These are phyloP conservation scores for Rasamsonia emersonii DNA, from an alignment of 2,329 filamentous ascomycete species.

Conservation along the genomic window DNA sequence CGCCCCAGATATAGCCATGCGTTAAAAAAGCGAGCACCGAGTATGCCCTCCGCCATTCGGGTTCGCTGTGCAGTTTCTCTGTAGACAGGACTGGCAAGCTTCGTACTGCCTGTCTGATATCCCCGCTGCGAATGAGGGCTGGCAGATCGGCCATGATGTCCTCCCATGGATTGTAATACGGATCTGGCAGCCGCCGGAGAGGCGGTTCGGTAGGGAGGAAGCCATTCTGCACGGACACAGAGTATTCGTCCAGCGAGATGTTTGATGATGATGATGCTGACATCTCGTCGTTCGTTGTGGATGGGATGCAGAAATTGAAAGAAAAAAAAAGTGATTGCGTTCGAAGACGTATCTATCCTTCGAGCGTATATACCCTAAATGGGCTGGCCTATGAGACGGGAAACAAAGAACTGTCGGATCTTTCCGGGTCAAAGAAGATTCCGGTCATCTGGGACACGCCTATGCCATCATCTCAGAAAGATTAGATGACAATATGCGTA, in stretches of 20 bases:
- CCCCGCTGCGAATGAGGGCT: constrained; percentile 54
- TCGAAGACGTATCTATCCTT: too few species aligned
- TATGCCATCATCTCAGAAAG: too few species aligned
- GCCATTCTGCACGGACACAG: constrained; percentile 52
- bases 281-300: neutral
- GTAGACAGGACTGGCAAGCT: constrained; percentile 71
- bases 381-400: too few species aligned
- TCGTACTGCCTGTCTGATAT: constrained; percentile 66
- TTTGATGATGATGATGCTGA: constrained; percentile 19
- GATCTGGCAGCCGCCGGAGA: constrained; percentile 63
- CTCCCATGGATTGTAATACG: constrained; percentile 79
- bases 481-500: too few species aligned
- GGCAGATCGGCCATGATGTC: constrained; percentile 46
- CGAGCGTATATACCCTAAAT: too few species aligned
- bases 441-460: too few species aligned
- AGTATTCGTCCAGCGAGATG: constrained; percentile 57
- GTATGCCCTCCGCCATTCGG: constrained; percentile 83
- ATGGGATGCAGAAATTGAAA: neutral
- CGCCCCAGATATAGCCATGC: constrained; percentile 81
- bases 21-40: constrained; percentile 64
- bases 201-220: constrained; percentile 66
- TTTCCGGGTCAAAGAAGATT: too few species aligned
- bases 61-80: constrained; percentile 62
- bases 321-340: too few species aligned
- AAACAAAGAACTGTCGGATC: too few species aligned